phyloP scores from a whole-genome alignment of 192 early-diverging fungal species.

The Mortierella hygrophila region DNA sequence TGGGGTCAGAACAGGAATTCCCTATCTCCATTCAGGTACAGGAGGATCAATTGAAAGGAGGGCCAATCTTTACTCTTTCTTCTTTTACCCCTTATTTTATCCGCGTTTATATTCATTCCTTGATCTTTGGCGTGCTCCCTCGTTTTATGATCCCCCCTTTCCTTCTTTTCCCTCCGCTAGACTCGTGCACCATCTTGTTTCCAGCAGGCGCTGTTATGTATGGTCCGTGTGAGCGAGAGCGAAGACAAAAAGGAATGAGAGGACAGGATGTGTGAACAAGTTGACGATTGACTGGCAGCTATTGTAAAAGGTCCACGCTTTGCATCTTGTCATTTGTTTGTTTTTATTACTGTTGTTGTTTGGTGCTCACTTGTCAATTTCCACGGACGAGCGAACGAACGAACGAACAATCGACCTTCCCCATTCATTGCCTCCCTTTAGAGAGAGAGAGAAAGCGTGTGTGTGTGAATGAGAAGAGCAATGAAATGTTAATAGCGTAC shows the following conservation, averaged over 20 bases:
- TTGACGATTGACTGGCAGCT: background rate
- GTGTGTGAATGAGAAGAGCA: background rate
- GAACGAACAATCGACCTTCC: background rate
- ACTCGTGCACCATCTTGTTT: background rate
- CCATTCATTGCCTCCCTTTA: background rate
- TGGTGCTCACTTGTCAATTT: slow-evolving; percentile 3
- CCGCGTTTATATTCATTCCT: background rate
- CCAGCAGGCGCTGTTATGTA: background rate
- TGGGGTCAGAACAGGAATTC: background rate
- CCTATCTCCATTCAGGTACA: background rate
- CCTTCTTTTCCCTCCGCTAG: background rate
- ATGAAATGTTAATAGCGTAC: background rate
- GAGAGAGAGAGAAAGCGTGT: too few relatives aligned
- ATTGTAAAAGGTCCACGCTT: background rate
- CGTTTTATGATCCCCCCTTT: slow-evolving; percentile 6
- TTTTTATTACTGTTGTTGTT: background rate
- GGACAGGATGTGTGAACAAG: background rate
- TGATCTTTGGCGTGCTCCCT: background rate
- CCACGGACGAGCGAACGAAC: background rate
- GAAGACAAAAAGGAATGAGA: background rate
- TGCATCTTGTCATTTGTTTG: slow-evolving; percentile 5
- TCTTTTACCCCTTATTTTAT: background rate
- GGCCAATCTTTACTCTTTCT: background rate
- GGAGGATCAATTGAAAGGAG: background rate
- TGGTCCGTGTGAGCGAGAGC: slow-evolving; percentile 3